Evolutionary conservation across 768 basidiomycete genomes (phyloP), one percentile per base, ranked within the genome.

Genomic region (Lactarius tabidus): DNA sequence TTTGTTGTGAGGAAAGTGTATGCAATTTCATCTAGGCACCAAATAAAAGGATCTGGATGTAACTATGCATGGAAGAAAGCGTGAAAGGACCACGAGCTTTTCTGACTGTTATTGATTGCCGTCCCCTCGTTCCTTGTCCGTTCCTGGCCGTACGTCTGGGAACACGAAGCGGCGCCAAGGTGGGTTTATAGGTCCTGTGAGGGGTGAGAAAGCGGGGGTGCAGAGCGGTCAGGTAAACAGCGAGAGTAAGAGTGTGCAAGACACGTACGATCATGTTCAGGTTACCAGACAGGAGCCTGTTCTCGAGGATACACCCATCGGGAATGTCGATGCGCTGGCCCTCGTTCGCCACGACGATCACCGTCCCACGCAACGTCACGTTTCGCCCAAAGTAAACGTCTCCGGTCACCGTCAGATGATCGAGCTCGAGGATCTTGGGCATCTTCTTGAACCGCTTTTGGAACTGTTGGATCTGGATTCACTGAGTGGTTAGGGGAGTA

Each of bases 381-480:
- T 85, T 85, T 72, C 86, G 81, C 57, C 87, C 86, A 74, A 88
- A 86, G 75, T 80, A 79, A 56, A 88, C 85, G 68, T 88, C 86
- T 31, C 87, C 86, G 33, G 85, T 82, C 62, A 89, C 85, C 28
- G 89, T 90, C 71, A 90, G 78, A 74, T 90, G 88, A 76, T 89
- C 89, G 53, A 88, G 80, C 74, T 90, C 89, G 67, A 86, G 77
- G 69, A 89, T 85, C 74, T 83, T 83, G 39, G 89, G 88, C 62
- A 90, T 88, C 74, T 84, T 84, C 77, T 86, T 85, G 85, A 89
- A 89, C 17, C 88, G 82, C 72, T 88, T 87, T 76, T 88, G 85
- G 79, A 89, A 89, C 69, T 85, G 76, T 58, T 78, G 78, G 62
- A 85, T 84, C 78, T 77, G 54, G 23, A 31, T 26, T 17, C 60